A percentile compares a stretch with the other conserved stretches of the same genome.
Evolutionary conservation across 495 filamentous ascomycete species (phyloP).

Genomic region (Penicillium cosmopolitanum): DNA sequence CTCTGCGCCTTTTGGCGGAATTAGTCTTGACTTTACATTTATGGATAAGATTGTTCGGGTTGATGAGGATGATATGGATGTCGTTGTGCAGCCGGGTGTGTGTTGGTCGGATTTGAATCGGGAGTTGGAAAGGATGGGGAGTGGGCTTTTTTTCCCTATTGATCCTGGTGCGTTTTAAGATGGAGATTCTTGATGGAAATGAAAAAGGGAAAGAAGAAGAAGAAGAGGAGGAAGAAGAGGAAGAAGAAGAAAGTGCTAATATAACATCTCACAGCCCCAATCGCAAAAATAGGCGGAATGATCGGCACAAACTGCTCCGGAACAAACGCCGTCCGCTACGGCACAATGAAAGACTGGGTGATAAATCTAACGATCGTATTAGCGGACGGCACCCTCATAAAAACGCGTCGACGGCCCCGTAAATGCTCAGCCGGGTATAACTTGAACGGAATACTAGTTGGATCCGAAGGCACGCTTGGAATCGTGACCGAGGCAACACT

Average conservation of each 20-base stretch:
- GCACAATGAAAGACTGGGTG: slow-evolving; percentile 97
- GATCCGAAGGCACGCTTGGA: slow-evolving; percentile 88
- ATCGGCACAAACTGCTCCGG: slow-evolving; percentile 91
- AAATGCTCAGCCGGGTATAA: slow-evolving; percentile 91
- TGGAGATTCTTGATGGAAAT: too few relatives aligned
- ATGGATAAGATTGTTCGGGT: slow-evolving; percentile 84
- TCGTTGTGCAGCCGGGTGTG: slow-evolving; percentile 87
- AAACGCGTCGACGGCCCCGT: slow-evolving; percentile 63
- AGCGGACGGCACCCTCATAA: slow-evolving; percentile 89
- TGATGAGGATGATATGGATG: slow-evolving; percentile 86
- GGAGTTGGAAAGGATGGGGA: slow-evolving; percentile 60
- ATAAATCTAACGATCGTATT: slow-evolving; percentile 87
- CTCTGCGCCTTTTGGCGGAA: slow-evolving; percentile 79
- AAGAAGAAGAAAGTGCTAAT: too few relatives aligned
- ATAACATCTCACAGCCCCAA: slow-evolving; percentile 32
- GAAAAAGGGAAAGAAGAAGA: too few relatives aligned
- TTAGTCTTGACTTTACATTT: slow-evolving; percentile 84
- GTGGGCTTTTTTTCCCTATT: slow-evolving; percentile 86
- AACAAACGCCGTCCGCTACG: slow-evolving; percentile 91
- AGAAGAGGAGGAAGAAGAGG: too few relatives aligned
- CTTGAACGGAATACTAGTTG: slow-evolving; percentile 81
- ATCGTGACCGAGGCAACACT: slow-evolving; percentile 86
- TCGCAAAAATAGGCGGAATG: slow-evolving; percentile 90
- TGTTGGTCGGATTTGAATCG: slow-evolving; percentile 89
- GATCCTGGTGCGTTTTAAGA: slow-evolving; percentile 59